Conservation (phyloP, 139 green algal genomes). For the Coccomyxa sp. region DNA sequence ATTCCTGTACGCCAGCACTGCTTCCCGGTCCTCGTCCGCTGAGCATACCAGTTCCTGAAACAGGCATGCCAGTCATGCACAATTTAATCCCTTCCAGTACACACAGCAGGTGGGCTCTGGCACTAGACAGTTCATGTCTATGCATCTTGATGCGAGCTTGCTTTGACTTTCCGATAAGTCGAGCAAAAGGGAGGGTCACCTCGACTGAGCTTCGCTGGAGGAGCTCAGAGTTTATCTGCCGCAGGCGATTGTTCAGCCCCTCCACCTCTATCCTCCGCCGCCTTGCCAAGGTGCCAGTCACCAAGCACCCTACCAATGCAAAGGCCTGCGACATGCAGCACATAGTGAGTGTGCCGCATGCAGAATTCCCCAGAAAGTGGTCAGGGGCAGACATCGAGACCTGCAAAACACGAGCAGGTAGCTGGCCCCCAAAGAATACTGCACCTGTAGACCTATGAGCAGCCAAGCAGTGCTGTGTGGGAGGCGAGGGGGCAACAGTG, state of each 20-base stretch:
- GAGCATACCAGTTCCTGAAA: slow-evolving; percentile 6
- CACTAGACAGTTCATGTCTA: too few relatives aligned
- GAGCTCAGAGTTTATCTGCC: slow-evolving; percentile 42
- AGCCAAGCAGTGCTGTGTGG: neutral
- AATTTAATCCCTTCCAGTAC: neutral
- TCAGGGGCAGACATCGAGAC: neutral
- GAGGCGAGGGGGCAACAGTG: neutral
- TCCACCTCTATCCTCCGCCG: slow-evolving; percentile 32
- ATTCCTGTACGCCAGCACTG: slow-evolving; percentile 4
- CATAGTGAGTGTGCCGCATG: neutral
- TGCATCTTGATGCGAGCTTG: too few relatives aligned
- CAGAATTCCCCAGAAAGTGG: neutral
- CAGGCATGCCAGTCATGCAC: neutral
- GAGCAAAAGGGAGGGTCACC: neutral
- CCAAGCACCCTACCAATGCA: slow-evolving; percentile 30
- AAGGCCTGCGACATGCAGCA: slow-evolving; percentile 19
- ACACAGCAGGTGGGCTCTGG: neutral
- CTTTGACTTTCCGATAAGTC: neutral
- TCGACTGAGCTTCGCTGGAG: slow-evolving; percentile 9
- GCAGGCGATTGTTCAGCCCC: slow-evolving; percentile 30
- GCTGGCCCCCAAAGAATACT: neutral
- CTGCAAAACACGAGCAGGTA: neutral
- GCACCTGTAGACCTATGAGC: neutral
- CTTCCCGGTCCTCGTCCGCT: slow-evolving; percentile 1
- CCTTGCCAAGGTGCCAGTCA: slow-evolving; percentile 33